phyloP scores from a whole-genome alignment of 495 filamentous ascomycete species.

The Articulospora tetracladia region DNA sequence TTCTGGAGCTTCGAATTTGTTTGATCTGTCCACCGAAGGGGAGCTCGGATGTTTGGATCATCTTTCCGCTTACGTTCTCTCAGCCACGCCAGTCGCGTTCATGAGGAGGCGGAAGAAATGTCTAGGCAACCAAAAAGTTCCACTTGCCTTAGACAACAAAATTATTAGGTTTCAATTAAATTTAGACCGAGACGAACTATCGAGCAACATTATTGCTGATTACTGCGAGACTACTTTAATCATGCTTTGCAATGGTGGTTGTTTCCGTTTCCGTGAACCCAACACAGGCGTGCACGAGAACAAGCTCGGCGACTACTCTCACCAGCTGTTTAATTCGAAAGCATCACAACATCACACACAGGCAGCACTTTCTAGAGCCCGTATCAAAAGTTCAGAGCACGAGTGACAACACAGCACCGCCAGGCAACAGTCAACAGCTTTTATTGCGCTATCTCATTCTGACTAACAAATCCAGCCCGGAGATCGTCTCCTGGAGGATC shows the following conservation, averaged over 20 bases:
- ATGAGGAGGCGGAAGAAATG: background rate
- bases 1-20: background rate
- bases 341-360: too few relatives aligned
- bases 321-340: too few relatives aligned
- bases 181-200: too few relatives aligned
- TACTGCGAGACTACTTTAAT: too few relatives aligned
- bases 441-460: background rate
- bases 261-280: too few relatives aligned
- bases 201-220: too few relatives aligned
- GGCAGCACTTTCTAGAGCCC: too few relatives aligned
- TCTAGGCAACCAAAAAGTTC: background rate
- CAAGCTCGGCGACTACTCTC: too few relatives aligned
- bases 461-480: background rate
- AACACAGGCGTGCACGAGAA: too few relatives aligned
- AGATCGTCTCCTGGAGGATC: background rate
- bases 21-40: background rate
- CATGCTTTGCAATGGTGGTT: too few relatives aligned
- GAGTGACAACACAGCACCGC: background rate
- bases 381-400: background rate
- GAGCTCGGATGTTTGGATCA: conserved; percentile 1
- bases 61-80: background rate
- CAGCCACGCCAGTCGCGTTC: background rate
- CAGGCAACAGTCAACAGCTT: too few relatives aligned
- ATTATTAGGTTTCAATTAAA: too few relatives aligned
- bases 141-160: background rate